Percentiles rank a stretch among this genome's conserved stretches.
phyloP scores from a whole-genome alignment of 257 asterid species.

The Solanum pinnatisectum region DNA sequence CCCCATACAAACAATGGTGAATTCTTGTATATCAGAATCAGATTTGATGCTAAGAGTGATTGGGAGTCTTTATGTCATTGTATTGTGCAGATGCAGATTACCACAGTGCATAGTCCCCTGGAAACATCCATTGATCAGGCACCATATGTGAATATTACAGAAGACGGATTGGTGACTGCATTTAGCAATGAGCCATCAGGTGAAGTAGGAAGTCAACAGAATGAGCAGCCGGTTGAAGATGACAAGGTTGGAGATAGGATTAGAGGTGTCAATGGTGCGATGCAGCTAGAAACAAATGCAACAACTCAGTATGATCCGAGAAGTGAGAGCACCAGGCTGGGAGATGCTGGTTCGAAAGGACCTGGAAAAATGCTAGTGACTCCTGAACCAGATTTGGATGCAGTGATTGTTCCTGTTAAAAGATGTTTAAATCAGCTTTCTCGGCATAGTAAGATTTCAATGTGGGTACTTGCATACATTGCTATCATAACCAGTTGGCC shows the following conservation, averaged over 20 bases:
- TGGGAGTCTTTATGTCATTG: neutral
- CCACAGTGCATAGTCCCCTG: constrained; percentile 17
- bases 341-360: neutral
- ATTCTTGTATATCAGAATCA: neutral
- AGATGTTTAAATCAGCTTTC: constrained; percentile 46
- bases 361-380: neutral
- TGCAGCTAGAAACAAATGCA: constrained; percentile 2
- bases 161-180: constrained; percentile 52
- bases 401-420: constrained; percentile 29
- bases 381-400: constrained; percentile 8
- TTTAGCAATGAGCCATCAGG: constrained; percentile 17
- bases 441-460: constrained; percentile 26
- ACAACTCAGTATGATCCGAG: neutral
- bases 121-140: constrained; percentile 59
- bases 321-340: neutral
- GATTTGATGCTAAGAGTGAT: neutral
- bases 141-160: constrained; percentile 39
- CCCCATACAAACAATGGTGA: neutral
- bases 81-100: constrained; percentile 9
- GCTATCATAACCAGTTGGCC: constrained; percentile 79
- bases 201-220: constrained; percentile 6
- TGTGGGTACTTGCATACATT: constrained; percentile 67
- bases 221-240: constrained; percentile 5
- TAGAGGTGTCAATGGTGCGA: neutral
- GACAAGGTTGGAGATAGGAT: constrained; percentile 11